A percentile compares a stretch with the other conserved stretches of the same genome.
Evolutionary conservation across 1,284 basidiomycete species (phyloP).

Genomic region (Puccinia horiana): DNA sequence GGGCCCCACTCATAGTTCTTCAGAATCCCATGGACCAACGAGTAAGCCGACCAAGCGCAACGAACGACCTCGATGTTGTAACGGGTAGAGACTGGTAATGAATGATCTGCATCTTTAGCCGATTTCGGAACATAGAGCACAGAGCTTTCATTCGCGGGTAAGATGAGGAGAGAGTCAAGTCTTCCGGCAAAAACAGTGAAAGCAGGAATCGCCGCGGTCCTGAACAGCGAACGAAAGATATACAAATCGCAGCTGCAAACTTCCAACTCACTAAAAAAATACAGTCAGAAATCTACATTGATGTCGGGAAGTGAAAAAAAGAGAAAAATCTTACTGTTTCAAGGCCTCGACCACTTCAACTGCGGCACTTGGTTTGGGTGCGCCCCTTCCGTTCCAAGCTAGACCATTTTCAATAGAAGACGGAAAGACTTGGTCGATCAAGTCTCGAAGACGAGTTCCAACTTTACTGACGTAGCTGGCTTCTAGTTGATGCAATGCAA

Average conservation of each 20-base stretch:
- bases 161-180: slow-evolving; percentile 24
- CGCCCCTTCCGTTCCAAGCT: slow-evolving; percentile 27
- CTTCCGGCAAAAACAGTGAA: slow-evolving; percentile 40
- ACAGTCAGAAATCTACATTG: neutral
- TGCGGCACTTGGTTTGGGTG: slow-evolving; percentile 30
- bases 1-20: slow-evolving; percentile 16
- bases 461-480: slow-evolving; percentile 48
- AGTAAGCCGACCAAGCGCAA: slow-evolving; percentile 28
- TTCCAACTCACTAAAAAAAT: slow-evolving; percentile 31
- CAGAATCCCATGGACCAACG: slow-evolving; percentile 5
- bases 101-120: slow-evolving; percentile 34
- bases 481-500: slow-evolving; percentile 35
- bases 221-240: slow-evolving; percentile 31
- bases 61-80: slow-evolving; percentile 43
- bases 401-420: slow-evolving; percentile 33
- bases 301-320: neutral
- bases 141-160: slow-evolving; percentile 7
- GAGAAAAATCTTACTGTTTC: slow-evolving; percentile 16
- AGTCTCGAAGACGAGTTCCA: slow-evolving; percentile 34
- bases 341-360: slow-evolving; percentile 34
- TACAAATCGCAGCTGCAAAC: slow-evolving; percentile 41
- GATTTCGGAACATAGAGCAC: slow-evolving; percentile 36
- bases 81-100: slow-evolving; percentile 12
- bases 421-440: slow-evolving; percentile 44
- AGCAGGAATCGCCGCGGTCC: slow-evolving; percentile 41